Percentiles rank a stretch among this genome's conserved stretches.
phyloP scores from a whole-genome alignment of 768 basidiomycete species.

The Boletus vermiculosoides region DNA sequence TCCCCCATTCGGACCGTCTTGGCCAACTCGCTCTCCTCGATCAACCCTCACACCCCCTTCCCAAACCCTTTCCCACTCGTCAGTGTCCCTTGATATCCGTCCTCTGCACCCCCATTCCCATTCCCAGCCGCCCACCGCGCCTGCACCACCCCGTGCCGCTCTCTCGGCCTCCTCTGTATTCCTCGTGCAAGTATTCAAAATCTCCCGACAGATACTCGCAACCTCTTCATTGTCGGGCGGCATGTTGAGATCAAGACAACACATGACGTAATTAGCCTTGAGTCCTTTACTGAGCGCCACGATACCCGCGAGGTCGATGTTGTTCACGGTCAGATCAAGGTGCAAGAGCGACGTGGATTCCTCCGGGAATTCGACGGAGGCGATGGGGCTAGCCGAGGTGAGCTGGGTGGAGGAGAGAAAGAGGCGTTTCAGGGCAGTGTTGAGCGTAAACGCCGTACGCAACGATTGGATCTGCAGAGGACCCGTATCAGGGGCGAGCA shows the following conservation, averaged over 20 bases:
- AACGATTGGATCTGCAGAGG: constrained; percentile 72
- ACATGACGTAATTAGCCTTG: constrained; percentile 79
- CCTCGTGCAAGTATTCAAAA: constrained; percentile 84
- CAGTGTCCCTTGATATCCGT: constrained; percentile 22
- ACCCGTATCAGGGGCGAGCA: neutral
- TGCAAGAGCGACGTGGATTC: constrained; percentile 86
- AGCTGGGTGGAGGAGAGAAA: constrained; percentile 86
- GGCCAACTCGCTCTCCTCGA: constrained; percentile 82
- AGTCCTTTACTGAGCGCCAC: constrained; percentile 89
- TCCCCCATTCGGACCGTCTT: constrained; percentile 56
- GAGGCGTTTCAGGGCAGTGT: constrained; percentile 86
- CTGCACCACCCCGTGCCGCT: constrained; percentile 15
- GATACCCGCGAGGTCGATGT: constrained; percentile 84
- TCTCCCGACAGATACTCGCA: constrained; percentile 84
- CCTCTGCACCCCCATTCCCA: constrained; percentile 7
- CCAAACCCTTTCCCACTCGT: constrained; percentile 51
- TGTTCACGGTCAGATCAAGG: constrained; percentile 84
- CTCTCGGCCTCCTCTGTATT: constrained; percentile 88
- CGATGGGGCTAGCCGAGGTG: constrained; percentile 83
- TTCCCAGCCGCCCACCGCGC: neutral
- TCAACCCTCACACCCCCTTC: constrained; percentile 81
- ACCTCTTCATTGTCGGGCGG: constrained; percentile 82
- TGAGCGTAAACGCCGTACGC: constrained; percentile 89
- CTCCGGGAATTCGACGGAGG: constrained; percentile 93
- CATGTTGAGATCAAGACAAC: constrained; percentile 92